These are phyloP conservation scores for Xylariaceae sp. DNA, from an alignment of 2,329 filamentous ascomycete genomes.

Conservation along the genomic window DNA sequence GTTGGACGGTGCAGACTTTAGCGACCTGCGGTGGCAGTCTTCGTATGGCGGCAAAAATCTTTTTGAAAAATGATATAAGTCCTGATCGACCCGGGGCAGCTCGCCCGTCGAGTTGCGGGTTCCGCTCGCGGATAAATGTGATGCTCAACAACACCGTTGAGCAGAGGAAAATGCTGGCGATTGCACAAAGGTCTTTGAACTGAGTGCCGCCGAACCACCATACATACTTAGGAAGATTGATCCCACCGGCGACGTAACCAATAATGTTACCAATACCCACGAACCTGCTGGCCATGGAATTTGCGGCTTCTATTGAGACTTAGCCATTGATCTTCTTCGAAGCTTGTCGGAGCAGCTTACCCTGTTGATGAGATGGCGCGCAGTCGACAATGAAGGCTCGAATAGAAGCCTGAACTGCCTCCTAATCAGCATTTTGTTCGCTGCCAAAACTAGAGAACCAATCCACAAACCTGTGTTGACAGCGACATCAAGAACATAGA, in stretches of 20 bases:
- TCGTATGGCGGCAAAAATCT: constrained; percentile 75
- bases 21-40: constrained; percentile 80
- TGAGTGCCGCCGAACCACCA: constrained; percentile 85
- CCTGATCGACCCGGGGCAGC: constrained; percentile 63
- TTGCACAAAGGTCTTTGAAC: constrained; percentile 88
- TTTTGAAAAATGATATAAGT: constrained; percentile 76
- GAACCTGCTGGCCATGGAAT: constrained; percentile 89
- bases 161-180: constrained; percentile 75
- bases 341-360: constrained; percentile 32
- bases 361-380: constrained; percentile 86
- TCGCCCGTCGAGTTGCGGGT: constrained; percentile 73
- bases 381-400: constrained; percentile 93
- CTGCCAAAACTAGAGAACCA: neutral
- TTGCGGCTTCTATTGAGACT: constrained; percentile 67
- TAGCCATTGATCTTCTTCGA: constrained; percentile 3
- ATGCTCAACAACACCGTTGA: constrained; percentile 73
- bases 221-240: constrained; percentile 73
- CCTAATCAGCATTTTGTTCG: constrained; percentile 11
- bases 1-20: constrained; percentile 79
- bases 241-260: constrained; percentile 85
- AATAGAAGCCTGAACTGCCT: constrained; percentile 80
- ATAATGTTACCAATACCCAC: constrained; percentile 88
- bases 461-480: constrained; percentile 78
- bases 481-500: constrained; percentile 90
- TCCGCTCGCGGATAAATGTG: constrained; percentile 71